Evolutionary conservation across 1,284 basidiomycete genomes (phyloP).

Genomic region (Ceratobasidium sp.): DNA sequence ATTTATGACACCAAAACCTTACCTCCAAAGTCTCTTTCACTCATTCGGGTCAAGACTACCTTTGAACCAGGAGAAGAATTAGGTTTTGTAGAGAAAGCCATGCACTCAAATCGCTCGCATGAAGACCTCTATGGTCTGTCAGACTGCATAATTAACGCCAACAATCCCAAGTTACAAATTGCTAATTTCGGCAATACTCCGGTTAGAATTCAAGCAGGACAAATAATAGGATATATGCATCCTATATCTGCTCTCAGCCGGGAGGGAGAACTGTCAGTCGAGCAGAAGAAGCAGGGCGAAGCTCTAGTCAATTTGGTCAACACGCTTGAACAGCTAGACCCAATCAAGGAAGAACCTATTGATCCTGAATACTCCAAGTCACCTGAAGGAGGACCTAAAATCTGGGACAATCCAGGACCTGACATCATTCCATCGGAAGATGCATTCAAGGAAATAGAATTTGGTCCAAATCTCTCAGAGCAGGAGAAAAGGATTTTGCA

Average conservation of each 20-base stretch:
- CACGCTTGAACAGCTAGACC: constrained; percentile 41
- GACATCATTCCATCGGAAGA: constrained; percentile 34
- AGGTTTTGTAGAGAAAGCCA: background rate
- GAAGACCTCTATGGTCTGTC: constrained; percentile 44
- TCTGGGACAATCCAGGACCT: constrained; percentile 41
- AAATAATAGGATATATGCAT: constrained; percentile 41
- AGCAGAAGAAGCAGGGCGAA: background rate
- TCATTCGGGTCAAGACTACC: background rate
- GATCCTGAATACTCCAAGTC: too few relatives aligned
- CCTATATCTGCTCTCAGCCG: constrained; percentile 30
- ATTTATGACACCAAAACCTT: too few relatives aligned
- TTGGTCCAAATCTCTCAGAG: background rate
- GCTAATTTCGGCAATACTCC: constrained; percentile 45
- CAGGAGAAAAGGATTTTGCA: constrained; percentile 31
- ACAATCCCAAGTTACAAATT: constrained; percentile 43
- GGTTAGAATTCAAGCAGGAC: constrained; percentile 42
- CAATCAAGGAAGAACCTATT: constrained; percentile 41
- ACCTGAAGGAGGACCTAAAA: too few relatives aligned
- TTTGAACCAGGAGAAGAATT: background rate
- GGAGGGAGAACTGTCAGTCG: too few relatives aligned
- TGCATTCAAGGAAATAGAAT: constrained; percentile 40
- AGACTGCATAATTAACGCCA: constrained; percentile 42
- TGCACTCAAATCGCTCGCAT: background rate
- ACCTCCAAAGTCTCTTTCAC: background rate
- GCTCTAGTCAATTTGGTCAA: background rate